Percentiles rank a stretch among this genome's conserved stretches.
Conservation (phyloP, 169 alveolate species). For the Cryptosporidium bovis region DNA sequence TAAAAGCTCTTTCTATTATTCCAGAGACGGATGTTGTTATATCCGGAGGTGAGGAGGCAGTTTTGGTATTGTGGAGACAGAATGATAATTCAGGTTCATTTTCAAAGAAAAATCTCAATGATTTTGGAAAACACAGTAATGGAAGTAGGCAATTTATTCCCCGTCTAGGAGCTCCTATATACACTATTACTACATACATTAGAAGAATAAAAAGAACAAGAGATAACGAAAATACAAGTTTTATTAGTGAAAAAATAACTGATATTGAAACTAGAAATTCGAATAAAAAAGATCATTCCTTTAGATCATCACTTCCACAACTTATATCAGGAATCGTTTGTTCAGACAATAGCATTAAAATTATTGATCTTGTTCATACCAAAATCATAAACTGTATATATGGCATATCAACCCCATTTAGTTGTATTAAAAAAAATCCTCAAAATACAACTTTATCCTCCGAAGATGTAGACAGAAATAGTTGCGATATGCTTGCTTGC, state of each 20-base stretch:
- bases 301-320: neutral
- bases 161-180: slow-evolving; percentile 71
- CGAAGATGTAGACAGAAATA: neutral
- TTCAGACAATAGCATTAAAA: slow-evolving; percentile 55
- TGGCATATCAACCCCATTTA: slow-evolving; percentile 59
- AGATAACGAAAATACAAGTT: neutral
- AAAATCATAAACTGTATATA: slow-evolving; percentile 26
- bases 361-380: slow-evolving; percentile 45
- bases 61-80: slow-evolving; percentile 59
- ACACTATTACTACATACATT: slow-evolving; percentile 15
- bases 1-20: slow-evolving; percentile 30
- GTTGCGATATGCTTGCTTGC: neutral
- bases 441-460: neutral
- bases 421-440: neutral
- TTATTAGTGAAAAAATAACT: too few species aligned
- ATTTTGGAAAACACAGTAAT: neutral
- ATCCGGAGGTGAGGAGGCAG: slow-evolving; percentile 75
- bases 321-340: slow-evolving; percentile 40
- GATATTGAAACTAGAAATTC: neutral
- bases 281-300: neutral
- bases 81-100: slow-evolving; percentile 35
- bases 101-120: neutral
- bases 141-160: slow-evolving; percentile 71
- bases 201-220: neutral
- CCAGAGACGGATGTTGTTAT: slow-evolving; percentile 55